Evolutionary conservation across 1,284 basidiomycete species (phyloP).

Genomic region (Ganoderma resinaceum): DNA sequence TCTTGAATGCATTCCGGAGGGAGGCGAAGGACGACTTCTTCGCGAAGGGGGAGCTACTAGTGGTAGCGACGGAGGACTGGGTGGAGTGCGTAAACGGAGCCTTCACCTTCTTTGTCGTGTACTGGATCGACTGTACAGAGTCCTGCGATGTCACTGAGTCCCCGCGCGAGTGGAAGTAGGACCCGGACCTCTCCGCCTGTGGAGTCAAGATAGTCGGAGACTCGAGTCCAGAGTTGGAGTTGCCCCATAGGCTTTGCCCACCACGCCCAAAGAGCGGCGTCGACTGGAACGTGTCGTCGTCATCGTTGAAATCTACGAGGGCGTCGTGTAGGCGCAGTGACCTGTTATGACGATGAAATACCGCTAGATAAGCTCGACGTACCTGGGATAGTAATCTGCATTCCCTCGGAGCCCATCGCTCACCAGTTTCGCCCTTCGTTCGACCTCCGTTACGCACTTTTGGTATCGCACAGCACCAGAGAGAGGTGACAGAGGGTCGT

Average conservation of each 20-base stretch:
- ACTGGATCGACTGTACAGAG: conserved; percentile 65
- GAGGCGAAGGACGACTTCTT: conserved; percentile 90
- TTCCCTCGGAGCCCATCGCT: conserved; percentile 57
- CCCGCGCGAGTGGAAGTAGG: conserved; percentile 77
- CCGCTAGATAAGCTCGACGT: conserved; percentile 30
- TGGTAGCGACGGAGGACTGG: conserved; percentile 70
- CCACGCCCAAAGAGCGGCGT: conserved; percentile 71
- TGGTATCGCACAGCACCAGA: neutral
- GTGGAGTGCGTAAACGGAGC: conserved; percentile 70
- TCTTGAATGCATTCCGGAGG: conserved; percentile 89
- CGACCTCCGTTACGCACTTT: neutral
- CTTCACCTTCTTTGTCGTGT: conserved; percentile 47
- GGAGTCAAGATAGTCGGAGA: conserved; percentile 70
- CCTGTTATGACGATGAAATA: neutral
- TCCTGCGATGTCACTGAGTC: conserved; percentile 75
- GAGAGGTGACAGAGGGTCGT: neutral
- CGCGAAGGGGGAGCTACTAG: conserved; percentile 59
- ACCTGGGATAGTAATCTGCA: conserved; percentile 88
- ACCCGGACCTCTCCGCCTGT: conserved; percentile 55
- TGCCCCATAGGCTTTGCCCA: conserved; percentile 48
- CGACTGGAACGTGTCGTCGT: conserved; percentile 72
- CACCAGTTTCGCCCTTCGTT: conserved; percentile 15
- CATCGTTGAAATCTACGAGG: conserved; percentile 73
- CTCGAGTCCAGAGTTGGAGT: conserved; percentile 57
- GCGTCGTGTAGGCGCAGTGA: neutral